Evolutionary conservation across 371 early-diverging fungal species (phyloP), one percentile per base, ranked within the genome.

Genomic region (Fennellomyces sp.): DNA sequence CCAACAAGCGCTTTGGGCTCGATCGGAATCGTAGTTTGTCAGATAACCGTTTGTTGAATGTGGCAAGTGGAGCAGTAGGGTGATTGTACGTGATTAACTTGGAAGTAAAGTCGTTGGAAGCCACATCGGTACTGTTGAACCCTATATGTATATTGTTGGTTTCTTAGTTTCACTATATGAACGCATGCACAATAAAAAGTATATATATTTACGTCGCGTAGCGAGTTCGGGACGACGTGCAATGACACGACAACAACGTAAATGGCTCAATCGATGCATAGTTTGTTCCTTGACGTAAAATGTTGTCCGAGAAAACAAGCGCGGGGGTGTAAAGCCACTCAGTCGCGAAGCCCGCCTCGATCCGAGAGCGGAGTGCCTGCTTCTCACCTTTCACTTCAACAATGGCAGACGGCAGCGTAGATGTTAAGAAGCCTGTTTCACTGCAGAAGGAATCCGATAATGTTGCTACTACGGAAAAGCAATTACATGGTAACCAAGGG

Each of bases 41-140:
- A 1, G 56, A 31, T 13, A 78, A 56, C 11, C 56, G 52, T 5
- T 66, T 33, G 67, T 78, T 74, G 51, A 60, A 78, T 3, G 25
- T 19, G 11, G 69, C 52, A 3, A 78, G 50, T 6, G 72, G 70
- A 19, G 70, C 61, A 12, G 71, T 72, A 19, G 78, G 78, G 50
- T 78, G 78, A n/a, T 57, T 73, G 47, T 68, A 61, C 11, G 57
- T 60, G 33, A 66, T 66, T 19, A 63, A 36, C 12, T 35, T 57
- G 13, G 51, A 33, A 13, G 62, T 35, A 49, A 42, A 49, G 11
- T 60, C 47, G 26, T 36, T 39, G 26, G 10, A 21, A 25, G 12
- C 19, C 2, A 23, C 15, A 28, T 57, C 42, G 12, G 23, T 41
- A 33, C 30, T 27, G 25, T 47, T 42, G 52, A 38, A 36, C 2